Evolutionary conservation across 495 filamentous ascomycete species (phyloP).

Genomic region (Neurospora africana): DNA sequence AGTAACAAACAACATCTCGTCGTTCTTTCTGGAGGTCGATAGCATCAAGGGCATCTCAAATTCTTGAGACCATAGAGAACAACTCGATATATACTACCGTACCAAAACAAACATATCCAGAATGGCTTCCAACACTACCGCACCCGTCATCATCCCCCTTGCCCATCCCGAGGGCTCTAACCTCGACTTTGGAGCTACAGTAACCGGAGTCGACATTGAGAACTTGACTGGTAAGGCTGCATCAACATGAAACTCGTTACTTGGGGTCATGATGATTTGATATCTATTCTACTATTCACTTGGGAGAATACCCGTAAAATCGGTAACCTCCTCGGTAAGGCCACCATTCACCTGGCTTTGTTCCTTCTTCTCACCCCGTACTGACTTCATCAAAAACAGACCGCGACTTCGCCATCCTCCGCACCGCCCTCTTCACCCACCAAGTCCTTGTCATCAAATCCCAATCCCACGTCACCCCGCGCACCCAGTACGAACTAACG

Average conservation of each 20-base stretch:
- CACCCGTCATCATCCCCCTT: constrained; percentile 29
- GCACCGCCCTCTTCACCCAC: constrained; percentile 48
- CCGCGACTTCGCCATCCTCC: constrained; percentile 47
- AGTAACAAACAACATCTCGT: not conserved
- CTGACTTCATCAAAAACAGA: constrained; percentile 27
- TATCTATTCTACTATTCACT: constrained; percentile 7
- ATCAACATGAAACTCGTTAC: constrained; percentile 8
- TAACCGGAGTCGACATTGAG: constrained; percentile 47
- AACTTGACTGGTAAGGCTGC: constrained; percentile 41
- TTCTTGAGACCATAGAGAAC: not conserved
- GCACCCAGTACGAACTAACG: constrained; percentile 61
- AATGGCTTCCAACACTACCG: not conserved
- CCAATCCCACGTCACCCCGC: constrained; percentile 48
- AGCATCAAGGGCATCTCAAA: not conserved
- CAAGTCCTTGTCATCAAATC: constrained; percentile 61
- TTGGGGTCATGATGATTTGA: not conserved
- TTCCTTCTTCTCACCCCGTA: not conserved
- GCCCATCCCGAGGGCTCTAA: constrained; percentile 34
- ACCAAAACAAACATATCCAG: not conserved
- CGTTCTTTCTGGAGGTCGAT: not conserved
- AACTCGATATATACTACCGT: not conserved
- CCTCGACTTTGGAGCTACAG: constrained; percentile 48
- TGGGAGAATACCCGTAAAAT: constrained; percentile 43
- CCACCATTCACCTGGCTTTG: not conserved
- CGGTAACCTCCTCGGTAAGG: constrained; percentile 47